These are phyloP conservation scores for Raffaelea deltoideospora DNA, from an alignment of 2,329 filamentous ascomycete genomes.

Conservation along the genomic window DNA sequence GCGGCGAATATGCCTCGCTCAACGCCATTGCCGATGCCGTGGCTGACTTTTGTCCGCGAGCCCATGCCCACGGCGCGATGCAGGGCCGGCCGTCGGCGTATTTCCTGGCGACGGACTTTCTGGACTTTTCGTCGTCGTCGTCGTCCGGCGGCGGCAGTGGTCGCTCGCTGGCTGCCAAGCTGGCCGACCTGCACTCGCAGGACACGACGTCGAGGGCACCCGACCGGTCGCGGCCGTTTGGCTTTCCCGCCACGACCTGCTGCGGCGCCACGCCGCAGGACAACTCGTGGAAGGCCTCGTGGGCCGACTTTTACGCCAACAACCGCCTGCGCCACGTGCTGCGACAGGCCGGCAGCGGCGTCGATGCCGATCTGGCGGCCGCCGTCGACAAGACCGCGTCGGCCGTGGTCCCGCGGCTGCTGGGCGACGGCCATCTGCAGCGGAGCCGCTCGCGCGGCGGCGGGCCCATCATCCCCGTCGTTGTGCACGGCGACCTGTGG, in stretches of 20 bases:
- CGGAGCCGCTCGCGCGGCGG: constrained; percentile 20
- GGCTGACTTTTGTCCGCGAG: constrained; percentile 59
- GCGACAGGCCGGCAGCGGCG: constrained; percentile 41
- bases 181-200: constrained; percentile 65
- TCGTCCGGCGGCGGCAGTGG: constrained; percentile 20
- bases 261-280: constrained; percentile 76
- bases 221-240: constrained; percentile 41
- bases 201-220: not conserved
- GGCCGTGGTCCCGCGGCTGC: constrained; percentile 58
- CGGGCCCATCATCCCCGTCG: constrained; percentile 49
- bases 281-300: constrained; percentile 57
- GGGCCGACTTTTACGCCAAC: constrained; percentile 77
- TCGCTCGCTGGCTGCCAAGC: constrained; percentile 53
- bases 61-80: constrained; percentile 55
- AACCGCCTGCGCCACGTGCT: constrained; percentile 56
- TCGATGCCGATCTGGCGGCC: constrained; percentile 42
- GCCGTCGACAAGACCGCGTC: constrained; percentile 50
- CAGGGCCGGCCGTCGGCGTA: constrained; percentile 32
- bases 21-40: constrained; percentile 63
- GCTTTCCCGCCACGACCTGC: constrained; percentile 73
- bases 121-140: constrained; percentile 40
- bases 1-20: constrained; percentile 68
- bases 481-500: constrained; percentile 91
- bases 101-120: constrained; percentile 64
- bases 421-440: constrained; percentile 48